phyloP scores from a whole-genome alignment of 345 rosid species.

The Populus tremula region DNA sequence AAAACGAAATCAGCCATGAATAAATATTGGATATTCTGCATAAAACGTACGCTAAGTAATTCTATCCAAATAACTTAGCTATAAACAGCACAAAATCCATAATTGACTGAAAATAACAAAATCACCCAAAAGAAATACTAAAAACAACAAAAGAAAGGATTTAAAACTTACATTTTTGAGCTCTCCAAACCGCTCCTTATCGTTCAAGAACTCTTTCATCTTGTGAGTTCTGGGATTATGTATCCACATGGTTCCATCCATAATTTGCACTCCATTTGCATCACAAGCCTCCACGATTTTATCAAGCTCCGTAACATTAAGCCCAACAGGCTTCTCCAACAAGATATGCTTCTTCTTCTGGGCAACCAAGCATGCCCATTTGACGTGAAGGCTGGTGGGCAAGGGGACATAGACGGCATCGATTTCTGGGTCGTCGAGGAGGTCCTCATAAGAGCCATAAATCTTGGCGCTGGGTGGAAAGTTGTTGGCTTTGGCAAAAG shows the following conservation, averaged over 20 bases:
- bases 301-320: conserved; percentile 57
- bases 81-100: no score
- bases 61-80: no score
- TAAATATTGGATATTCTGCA: no score
- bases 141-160: neutral
- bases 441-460: conserved; percentile 66
- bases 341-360: conserved; percentile 67
- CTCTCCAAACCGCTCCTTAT: conserved; percentile 53
- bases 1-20: no score
- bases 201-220: conserved; percentile 50
- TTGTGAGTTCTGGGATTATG: conserved; percentile 60
- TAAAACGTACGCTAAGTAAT: no score
- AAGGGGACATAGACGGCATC: conserved; percentile 78
- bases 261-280: conserved; percentile 60
- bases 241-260: conserved; percentile 95
- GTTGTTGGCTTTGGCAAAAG: conserved; percentile 57
- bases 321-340: conserved; percentile 75
- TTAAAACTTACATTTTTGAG: conserved; percentile 41
- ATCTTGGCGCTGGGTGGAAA: conserved; percentile 54
- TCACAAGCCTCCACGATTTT: conserved; percentile 58
- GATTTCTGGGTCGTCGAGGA: conserved; percentile 65
- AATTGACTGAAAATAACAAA: neutral
- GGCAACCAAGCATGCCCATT: conserved; percentile 69
- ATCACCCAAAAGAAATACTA: neutral
- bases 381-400: conserved; percentile 69